Evolutionary conservation across 108 stramenopile species (phyloP).

Genomic region (Cyclotella choctawhatcheeana): DNA sequence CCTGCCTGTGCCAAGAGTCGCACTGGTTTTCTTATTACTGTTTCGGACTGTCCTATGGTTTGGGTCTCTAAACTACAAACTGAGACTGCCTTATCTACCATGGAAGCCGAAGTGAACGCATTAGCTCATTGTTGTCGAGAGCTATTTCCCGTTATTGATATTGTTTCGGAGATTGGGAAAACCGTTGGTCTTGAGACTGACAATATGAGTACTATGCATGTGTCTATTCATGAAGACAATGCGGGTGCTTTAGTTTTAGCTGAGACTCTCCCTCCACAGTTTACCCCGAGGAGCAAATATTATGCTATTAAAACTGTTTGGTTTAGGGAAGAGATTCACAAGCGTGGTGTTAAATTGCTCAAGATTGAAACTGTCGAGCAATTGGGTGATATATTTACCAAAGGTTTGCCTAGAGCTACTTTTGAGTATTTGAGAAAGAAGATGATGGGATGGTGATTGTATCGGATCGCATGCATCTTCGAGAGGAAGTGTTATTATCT

Average conservation of each 20-base stretch:
- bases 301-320: too few species aligned
- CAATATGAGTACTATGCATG: slow-evolving; percentile 6
- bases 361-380: slow-evolving; percentile 20
- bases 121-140: slow-evolving; percentile 6
- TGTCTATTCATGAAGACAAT: slow-evolving; percentile 25
- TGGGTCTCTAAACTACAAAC: too few species aligned
- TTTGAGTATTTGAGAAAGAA: slow-evolving; percentile 6
- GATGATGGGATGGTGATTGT: slow-evolving; percentile 17
- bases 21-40: slow-evolving; percentile 1
- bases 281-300: too few species aligned
- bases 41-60: not conserved
- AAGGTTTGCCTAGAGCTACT: slow-evolving; percentile 6
- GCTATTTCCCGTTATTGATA: not conserved
- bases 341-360: too few species aligned
- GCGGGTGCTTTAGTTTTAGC: slow-evolving; percentile 18
- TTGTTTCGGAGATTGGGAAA: not conserved
- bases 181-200: not conserved
- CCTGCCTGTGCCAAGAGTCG: slow-evolving; percentile 5
- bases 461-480: slow-evolving; percentile 11
- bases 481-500: too few species aligned
- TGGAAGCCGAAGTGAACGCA: not conserved
- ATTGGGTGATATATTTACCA: too few species aligned
- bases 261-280: slow-evolving; percentile 7
- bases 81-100: too few species aligned
- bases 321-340: too few species aligned